Evolutionary conservation across 352 stramenopile genomes (phyloP), one percentile per base, ranked within the genome.

Genomic region (Globisporangium orthogonon): DNA sequence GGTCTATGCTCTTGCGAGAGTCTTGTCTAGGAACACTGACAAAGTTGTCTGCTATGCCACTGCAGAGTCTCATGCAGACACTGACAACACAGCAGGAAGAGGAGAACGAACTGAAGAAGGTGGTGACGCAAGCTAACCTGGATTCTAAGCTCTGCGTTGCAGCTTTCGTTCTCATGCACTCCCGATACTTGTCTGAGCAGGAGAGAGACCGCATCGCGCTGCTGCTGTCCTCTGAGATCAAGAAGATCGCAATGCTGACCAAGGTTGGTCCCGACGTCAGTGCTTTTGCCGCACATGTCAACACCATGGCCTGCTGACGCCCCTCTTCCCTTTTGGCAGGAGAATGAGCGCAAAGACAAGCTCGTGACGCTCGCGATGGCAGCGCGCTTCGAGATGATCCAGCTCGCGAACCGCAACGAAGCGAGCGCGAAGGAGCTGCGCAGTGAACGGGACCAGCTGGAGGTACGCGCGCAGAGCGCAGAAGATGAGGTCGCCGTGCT

Each of bases 311-410:
- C 3, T 2, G 33, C 43, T 47, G n/a, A 51, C 46, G 23, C 7
- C 46, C 35, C 23, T 23, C 23, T 41, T 23, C 15, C 35, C 14
- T 18, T 37, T 52, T 41, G 15, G 23, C 43, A 83, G 70, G 78
- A 89, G 40, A 85, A 83, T 33, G 73, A 76, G 48, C 72, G 79
- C 23, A 89, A 89, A 46, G 83, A 91, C 57, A 80, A 82, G 47
- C 71, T 94, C 11, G 68, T 91, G 41, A 76, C 62, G n/a, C 65
- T 89, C 18, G 79, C 83, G 2, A 94, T 94, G 83, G 82, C 70
- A 48, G 83, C 83, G 29, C 74, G 83, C 13, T 75, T 89, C 66
- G 78, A 89, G 60, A 88, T 87, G 69, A 66, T 80, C 17, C 68
- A 78, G 35, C 56, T 59, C 28, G 77, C 76, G 13, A 89, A 82